phyloP scores from a whole-genome alignment of 2,329 filamentous ascomycete genomes.

The Nigrospora oryzae region DNA sequence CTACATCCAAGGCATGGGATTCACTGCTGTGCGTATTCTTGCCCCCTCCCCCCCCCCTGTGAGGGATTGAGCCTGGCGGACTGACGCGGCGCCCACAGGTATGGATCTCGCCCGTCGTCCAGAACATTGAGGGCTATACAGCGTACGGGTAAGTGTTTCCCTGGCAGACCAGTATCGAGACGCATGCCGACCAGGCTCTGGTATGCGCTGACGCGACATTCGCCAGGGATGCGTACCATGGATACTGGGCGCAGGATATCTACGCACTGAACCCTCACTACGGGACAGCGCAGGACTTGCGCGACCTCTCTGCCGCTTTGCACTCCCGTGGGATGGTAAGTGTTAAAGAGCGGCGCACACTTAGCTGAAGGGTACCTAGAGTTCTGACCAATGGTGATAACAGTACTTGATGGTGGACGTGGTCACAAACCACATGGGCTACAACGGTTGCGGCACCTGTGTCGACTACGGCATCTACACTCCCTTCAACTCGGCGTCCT shows the following conservation, averaged over 20 bases:
- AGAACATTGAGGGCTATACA: constrained; percentile 29
- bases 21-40: constrained; percentile 21
- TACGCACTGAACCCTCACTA: constrained; percentile 51
- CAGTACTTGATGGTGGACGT: constrained; percentile 54
- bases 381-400: no score
- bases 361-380: no score
- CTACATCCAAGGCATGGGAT: constrained; percentile 40
- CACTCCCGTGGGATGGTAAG: constrained; percentile 44
- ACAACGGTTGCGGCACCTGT: constrained; percentile 31
- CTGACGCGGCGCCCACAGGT: constrained; percentile 7
- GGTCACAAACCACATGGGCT: constrained; percentile 50
- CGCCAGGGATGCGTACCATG: constrained; percentile 31
- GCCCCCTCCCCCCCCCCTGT: not conserved
- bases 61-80: no score
- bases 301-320: constrained; percentile 37
- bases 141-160: constrained; percentile 21
- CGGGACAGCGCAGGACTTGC: constrained; percentile 47
- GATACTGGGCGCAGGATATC: constrained; percentile 44
- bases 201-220: not conserved
- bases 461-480: constrained; percentile 45
- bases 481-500: constrained; percentile 44
- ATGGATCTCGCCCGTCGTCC: constrained; percentile 35
- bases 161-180: not conserved
- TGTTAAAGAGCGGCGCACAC: not conserved
- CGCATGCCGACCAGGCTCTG: not conserved